phyloP scores from a whole-genome alignment of 1,284 basidiomycete genomes.

The Ceratobasidium sp. region DNA sequence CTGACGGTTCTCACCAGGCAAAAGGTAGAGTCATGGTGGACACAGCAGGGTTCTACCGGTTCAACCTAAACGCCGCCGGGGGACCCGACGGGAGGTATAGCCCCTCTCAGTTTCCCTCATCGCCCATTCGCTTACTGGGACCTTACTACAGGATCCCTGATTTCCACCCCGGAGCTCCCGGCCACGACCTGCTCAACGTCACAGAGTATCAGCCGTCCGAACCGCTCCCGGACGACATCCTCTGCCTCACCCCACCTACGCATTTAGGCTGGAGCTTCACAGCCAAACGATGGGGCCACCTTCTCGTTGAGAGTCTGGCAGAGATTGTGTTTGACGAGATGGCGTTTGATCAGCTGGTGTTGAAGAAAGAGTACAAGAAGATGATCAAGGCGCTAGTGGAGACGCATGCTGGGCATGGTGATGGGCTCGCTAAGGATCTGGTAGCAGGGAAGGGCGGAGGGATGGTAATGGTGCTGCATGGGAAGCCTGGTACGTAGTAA shows the following conservation, averaged over 20 bases:
- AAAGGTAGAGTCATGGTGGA: conserved; percentile 39
- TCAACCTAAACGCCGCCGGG: conserved; percentile 22
- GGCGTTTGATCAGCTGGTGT: conserved; percentile 38
- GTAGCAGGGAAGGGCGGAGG: conserved; percentile 38
- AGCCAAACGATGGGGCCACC: conserved; percentile 24
- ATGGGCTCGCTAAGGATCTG: conserved; percentile 34
- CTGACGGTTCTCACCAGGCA: neutral
- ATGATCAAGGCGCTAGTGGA: conserved; percentile 43
- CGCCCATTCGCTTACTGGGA: neutral
- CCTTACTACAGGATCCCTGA: too few relatives aligned
- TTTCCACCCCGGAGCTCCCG: neutral
- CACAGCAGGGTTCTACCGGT: conserved; percentile 30
- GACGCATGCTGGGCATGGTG: conserved; percentile 19
- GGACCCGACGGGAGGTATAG: conserved; percentile 9
- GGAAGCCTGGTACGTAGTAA: conserved; percentile 33
- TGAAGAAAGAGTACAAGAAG: conserved; percentile 39
- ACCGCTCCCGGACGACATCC: conserved; percentile 36
- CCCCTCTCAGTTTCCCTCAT: neutral
- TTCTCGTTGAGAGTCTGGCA: conserved; percentile 13
- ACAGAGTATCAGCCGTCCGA: conserved; percentile 20
- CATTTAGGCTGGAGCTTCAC: conserved; percentile 35
- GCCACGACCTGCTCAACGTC: neutral
- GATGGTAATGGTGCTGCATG: conserved; percentile 43
- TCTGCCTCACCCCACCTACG: conserved; percentile 28
- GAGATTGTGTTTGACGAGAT: conserved; percentile 38